phyloP scores from a whole-genome alignment of 495 filamentous ascomycete species.

The Peziza echinospora region DNA sequence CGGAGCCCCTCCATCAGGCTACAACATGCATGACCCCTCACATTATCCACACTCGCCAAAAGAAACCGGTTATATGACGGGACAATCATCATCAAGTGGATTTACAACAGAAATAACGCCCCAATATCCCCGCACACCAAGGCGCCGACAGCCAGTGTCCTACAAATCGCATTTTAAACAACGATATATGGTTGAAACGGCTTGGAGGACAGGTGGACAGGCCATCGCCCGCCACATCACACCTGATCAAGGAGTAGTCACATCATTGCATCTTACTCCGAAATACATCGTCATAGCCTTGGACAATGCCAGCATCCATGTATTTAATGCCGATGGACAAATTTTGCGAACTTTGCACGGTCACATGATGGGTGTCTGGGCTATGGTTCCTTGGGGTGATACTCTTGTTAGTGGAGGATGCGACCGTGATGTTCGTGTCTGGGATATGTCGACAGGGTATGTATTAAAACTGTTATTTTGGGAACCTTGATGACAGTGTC shows the following conservation, averaged over 20 bases:
- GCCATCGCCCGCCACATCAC: slow-evolving; percentile 66
- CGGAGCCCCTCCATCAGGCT: slow-evolving; percentile 9
- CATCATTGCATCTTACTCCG: slow-evolving; percentile 75
- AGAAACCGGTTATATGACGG: slow-evolving; percentile 11
- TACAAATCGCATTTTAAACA: slow-evolving; percentile 97
- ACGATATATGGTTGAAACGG: slow-evolving; percentile 86
- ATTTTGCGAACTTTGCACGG: slow-evolving; percentile 75
- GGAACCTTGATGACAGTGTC: not conserved
- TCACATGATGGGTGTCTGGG: slow-evolving; percentile 98
- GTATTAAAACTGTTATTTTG: too few relatives aligned
- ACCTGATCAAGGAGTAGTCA: slow-evolving; percentile 90
- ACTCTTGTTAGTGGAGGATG: slow-evolving; percentile 89
- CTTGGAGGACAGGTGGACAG: slow-evolving; percentile 75
- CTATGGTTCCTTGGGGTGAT: slow-evolving; percentile 97
- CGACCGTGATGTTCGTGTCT: slow-evolving; percentile 88
- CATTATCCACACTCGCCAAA: slow-evolving; percentile 17
- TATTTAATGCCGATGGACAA: slow-evolving; percentile 80
- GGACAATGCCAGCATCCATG: slow-evolving; percentile 96
- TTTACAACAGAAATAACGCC: slow-evolving; percentile 19
- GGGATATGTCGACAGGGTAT: slow-evolving; percentile 92
- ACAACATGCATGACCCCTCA: slow-evolving; percentile 12
- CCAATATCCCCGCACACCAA: slow-evolving; percentile 13
- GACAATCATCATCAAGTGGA: slow-evolving; percentile 9
- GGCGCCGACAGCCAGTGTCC: slow-evolving; percentile 25
- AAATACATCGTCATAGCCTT: slow-evolving; percentile 95